phyloP scores from a whole-genome alignment of 2,329 filamentous ascomycete genomes.

The Fusarium annulatum region DNA sequence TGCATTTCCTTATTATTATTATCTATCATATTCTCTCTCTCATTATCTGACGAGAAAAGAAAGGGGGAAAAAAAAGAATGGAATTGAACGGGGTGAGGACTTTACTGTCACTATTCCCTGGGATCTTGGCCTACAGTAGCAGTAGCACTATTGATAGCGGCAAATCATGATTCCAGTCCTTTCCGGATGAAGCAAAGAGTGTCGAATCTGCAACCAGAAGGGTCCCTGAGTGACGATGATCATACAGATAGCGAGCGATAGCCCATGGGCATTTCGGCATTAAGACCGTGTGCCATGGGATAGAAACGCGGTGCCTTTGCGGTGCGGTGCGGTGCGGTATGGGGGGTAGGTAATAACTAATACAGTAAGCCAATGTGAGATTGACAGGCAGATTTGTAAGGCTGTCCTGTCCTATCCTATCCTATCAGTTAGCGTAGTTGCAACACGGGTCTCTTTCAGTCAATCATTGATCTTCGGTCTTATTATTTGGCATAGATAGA shows the following conservation, averaged over 20 bases:
- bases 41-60: background rate
- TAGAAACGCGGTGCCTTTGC: constrained; percentile 18
- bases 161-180: constrained; percentile 33
- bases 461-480: constrained; percentile 6
- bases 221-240: constrained; percentile 13
- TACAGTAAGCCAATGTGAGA: background rate
- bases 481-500: constrained; percentile 11
- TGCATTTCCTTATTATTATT: constrained; percentile 1
- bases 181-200: constrained; percentile 31
- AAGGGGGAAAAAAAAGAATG: background rate
- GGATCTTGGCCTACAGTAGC: constrained; percentile 14
- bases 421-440: constrained; percentile 17
- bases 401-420: background rate
- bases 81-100: constrained; percentile 8
- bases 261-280: constrained; percentile 3
- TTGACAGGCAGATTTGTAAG: constrained; percentile 16
- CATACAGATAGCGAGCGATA: background rate
- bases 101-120: constrained; percentile 25
- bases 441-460: constrained; percentile 11
- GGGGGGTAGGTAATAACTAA: background rate
- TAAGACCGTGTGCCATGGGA: background rate
- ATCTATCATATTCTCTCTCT: too few relatives aligned
- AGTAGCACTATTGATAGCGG: constrained; percentile 23
- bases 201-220: constrained; percentile 5
- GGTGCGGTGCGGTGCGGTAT: constrained; percentile 5